Evolutionary conservation across 192 early-diverging fungal genomes (phyloP).

Genomic region (Spizellomyces punctatus): DNA sequence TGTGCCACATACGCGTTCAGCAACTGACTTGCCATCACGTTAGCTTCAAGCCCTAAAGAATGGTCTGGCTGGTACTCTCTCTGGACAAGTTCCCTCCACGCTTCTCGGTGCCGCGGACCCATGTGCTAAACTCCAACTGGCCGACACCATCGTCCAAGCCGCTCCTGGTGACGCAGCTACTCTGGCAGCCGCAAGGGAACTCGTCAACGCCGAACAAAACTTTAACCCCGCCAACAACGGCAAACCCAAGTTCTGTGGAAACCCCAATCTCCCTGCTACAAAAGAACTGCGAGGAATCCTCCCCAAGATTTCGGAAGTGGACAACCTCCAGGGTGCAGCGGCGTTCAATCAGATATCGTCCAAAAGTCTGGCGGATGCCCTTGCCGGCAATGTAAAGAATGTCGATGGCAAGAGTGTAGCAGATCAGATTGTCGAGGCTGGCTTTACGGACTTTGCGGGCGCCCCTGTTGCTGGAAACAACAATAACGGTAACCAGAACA

Average conservation of each 20-base stretch:
- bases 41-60: background rate
- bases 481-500: background rate
- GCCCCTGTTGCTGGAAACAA: background rate
- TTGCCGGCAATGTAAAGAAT: background rate
- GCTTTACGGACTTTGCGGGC: conserved; percentile 9
- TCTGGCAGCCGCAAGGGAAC: conserved; percentile 15
- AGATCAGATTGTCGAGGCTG: conserved; percentile 3
- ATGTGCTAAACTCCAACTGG: conserved; percentile 38
- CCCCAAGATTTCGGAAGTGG: background rate
- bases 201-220: conserved; percentile 37
- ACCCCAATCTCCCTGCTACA: conserved; percentile 30
- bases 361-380: background rate
- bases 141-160: conserved; percentile 28
- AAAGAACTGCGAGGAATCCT: conserved; percentile 31
- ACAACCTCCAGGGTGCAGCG: conserved; percentile 2
- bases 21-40: background rate
- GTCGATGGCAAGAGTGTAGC: background rate
- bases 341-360: conserved; percentile 5
- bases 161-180: conserved; percentile 19
- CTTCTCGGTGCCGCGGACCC: conserved; percentile 44
- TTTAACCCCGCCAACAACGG: conserved; percentile 35
- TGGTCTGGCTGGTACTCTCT: conserved; percentile 14
- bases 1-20: background rate
- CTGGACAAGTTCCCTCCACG: conserved; percentile 23
- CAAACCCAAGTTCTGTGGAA: conserved; percentile 25